phyloP scores from a whole-genome alignment of 495 filamentous ascomycete genomes.

The Tuber aestivum region DNA sequence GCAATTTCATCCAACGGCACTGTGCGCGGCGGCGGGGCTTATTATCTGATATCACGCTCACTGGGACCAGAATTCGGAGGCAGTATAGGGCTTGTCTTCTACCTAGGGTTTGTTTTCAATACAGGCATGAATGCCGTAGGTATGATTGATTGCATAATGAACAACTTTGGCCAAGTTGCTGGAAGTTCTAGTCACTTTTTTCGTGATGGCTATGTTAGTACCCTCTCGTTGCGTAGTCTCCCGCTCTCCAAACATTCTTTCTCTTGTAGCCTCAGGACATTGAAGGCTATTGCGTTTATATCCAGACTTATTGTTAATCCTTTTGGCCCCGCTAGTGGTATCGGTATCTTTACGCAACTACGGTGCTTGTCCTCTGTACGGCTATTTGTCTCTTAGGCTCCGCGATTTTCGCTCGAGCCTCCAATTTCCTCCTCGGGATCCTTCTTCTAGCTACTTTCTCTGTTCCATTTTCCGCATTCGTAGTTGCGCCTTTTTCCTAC shows the following conservation, averaged over 20 bases:
- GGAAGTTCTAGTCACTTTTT: conserved; percentile 59
- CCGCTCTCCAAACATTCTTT: neutral
- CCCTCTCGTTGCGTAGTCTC: neutral
- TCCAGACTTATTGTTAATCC: conserved; percentile 9
- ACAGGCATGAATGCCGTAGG: conserved; percentile 86
- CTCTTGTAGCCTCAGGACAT: neutral
- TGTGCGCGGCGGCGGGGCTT: conserved; percentile 79
- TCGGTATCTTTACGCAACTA: conserved; percentile 71
- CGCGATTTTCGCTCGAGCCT: conserved; percentile 71
- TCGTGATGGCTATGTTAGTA: conserved; percentile 54
- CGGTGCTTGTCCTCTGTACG: conserved; percentile 67
- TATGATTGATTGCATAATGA: conserved; percentile 71
- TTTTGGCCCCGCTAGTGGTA: conserved; percentile 52
- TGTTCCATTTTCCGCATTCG: conserved; percentile 68
- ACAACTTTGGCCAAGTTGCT: conserved; percentile 62
- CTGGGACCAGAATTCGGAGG: conserved; percentile 85
- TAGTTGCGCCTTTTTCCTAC: conserved; percentile 61
- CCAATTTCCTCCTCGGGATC: conserved; percentile 70
- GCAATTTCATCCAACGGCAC: conserved; percentile 88
- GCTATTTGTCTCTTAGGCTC: conserved; percentile 73
- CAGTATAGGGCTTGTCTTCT: conserved; percentile 87
- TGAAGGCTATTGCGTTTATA: neutral
- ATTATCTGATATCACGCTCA: conserved; percentile 82
- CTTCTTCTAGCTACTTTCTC: conserved; percentile 70
- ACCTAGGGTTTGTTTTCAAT: conserved; percentile 76